Base-by-base conservation (phyloP, 2,329 filamentous ascomycete species). In the Sporothrix euskadiensis region DNA sequence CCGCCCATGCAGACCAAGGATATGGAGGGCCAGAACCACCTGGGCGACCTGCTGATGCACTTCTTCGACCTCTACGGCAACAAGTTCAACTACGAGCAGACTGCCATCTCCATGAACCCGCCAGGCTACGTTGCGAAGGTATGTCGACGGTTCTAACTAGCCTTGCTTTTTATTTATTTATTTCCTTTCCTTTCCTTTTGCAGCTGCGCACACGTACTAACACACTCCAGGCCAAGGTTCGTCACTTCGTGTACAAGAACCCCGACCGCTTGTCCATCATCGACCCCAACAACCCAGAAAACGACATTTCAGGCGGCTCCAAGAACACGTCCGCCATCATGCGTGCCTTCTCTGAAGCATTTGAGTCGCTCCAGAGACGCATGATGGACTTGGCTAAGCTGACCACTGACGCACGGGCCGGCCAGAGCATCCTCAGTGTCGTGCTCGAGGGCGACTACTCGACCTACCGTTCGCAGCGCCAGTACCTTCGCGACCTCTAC, bases 11-110 rank as follows among this genome's bases (percentile, higher is more conserved):
- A 92, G 77, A 89, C 87, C 75, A 82, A 86, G 35, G 87, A 85
- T 73, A 83, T 92, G 78, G 79, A 86, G 4, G 84, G 87, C 1
- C 85, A 89, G 52, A 86, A 90, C 68, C 90, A 97, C 77, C 87
- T 97, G 0, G 94, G 94, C 14, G 88, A 94, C 77, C 84, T 97
- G 71, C 85, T 99, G 10, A 88, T 98, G 81, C 89, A 94, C 75
- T 98, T 99, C 80, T 88, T 99, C 39, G 89, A 97, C 75, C 88
- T 97, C 16, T 99, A 97, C 79, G 96, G 96, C 39, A 92, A 92
- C 75, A 85, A 89, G 66, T 96, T 98, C 79, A 87, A 96, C 77
- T 89, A 90, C 73, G 81, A 86, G 44, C 86, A 82, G 0, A 88
- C 90, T 32, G 93, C 93, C 10, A 96, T 99, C 77, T 87, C 88